These are phyloP conservation scores for Halocafeteria seosinensis DNA, from an alignment of 108 stramenopile genomes.

Conservation along the genomic window DNA sequence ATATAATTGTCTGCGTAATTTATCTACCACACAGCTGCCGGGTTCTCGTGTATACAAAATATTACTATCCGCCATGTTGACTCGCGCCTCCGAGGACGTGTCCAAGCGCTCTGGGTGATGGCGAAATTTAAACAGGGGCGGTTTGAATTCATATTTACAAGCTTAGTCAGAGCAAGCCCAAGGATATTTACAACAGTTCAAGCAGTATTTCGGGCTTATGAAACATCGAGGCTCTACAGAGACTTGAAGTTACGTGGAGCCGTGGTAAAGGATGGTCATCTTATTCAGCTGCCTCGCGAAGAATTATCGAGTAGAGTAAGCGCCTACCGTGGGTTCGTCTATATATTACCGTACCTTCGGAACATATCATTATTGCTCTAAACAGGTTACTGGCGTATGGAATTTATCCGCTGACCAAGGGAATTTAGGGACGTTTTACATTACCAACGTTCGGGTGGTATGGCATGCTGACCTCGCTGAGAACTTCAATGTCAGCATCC, in stretches of 20 bases:
- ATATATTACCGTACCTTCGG: no score
- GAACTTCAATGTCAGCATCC: constrained; percentile 50
- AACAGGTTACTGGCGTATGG: constrained; percentile 37
- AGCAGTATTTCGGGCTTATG: constrained; percentile 42
- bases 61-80: constrained; percentile 28
- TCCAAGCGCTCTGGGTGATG: constrained; percentile 42
- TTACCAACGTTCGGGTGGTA: constrained; percentile 45
- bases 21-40: constrained; percentile 19
- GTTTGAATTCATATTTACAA: constrained; percentile 50
- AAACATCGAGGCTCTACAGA: constrained; percentile 42
- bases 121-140: constrained; percentile 16
- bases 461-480: constrained; percentile 48
- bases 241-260: constrained; percentile 44
- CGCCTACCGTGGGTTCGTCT: no score
- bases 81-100: constrained; percentile 29
- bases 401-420: constrained; percentile 46
- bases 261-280: constrained; percentile 16
- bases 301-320: no score
- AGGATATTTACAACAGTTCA: constrained; percentile 46
- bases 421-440: constrained; percentile 39
- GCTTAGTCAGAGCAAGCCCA: constrained; percentile 36
- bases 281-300: constrained; percentile 33
- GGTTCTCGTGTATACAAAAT: constrained; percentile 19
- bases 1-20: neutral
- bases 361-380: no score